These are phyloP conservation scores for Scheffersomyces insectosa DNA, from an alignment of 1,139 yeast species.

Conservation along the genomic window DNA sequence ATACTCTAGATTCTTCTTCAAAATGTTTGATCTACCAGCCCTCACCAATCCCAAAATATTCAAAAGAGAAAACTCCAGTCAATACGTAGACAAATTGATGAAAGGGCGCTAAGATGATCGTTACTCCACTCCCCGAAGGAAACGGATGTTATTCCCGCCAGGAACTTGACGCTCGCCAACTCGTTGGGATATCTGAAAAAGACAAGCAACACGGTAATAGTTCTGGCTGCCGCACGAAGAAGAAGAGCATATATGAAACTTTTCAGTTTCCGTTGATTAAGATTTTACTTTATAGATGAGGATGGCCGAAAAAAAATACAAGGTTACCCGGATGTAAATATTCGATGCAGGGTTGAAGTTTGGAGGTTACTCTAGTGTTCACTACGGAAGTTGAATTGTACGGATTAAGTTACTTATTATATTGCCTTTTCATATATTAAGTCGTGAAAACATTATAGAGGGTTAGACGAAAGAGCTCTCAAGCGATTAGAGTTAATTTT, in stretches of 20 bases:
- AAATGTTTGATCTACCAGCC: slow-evolving; percentile 55
- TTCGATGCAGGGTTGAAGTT: too few species aligned
- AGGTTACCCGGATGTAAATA: background rate
- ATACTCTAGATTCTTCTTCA: background rate
- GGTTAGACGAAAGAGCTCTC: too few species aligned
- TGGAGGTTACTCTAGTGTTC: too few species aligned
- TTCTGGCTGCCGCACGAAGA: slow-evolving; percentile 59
- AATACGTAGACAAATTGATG: slow-evolving; percentile 18
- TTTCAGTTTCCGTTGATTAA: background rate
- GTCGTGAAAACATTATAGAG: too few species aligned
- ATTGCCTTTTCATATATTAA: too few species aligned
- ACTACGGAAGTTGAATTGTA: too few species aligned
- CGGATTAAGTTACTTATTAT: too few species aligned
- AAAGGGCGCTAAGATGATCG: slow-evolving; percentile 55
- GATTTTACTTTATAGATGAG: background rate
- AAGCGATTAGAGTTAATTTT: too few species aligned
- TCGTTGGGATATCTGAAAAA: slow-evolving; percentile 49
- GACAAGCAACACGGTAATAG: slow-evolving; percentile 60
- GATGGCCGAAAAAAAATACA: too few species aligned
- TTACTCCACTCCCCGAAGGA: slow-evolving; percentile 21
- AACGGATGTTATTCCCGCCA: slow-evolving; percentile 50
- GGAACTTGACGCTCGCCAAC: slow-evolving; percentile 58
- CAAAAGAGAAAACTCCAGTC: slow-evolving; percentile 15
- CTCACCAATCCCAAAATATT: slow-evolving; percentile 32
- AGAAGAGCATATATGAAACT: slow-evolving; percentile 11